Evolutionary conservation across 139 green algal species (phyloP).

Genomic region (Coccomyxa sp.): DNA sequence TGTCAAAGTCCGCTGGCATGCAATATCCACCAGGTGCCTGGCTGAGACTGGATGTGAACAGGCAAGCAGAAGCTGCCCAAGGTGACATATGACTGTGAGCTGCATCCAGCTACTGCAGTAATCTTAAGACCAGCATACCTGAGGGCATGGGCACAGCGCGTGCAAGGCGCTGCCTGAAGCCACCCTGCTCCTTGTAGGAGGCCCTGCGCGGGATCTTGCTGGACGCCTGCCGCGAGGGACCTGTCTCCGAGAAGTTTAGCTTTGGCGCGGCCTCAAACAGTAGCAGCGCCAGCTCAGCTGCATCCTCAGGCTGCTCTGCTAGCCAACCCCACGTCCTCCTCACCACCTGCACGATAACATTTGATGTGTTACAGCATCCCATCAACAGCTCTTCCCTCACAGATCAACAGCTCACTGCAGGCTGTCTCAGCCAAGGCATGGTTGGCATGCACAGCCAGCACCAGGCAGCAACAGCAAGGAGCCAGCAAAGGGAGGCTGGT

Average conservation of each 20-base stretch:
- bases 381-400: too few relatives aligned
- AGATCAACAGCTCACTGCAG: too few relatives aligned
- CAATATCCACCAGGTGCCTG: too few relatives aligned
- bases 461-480: too few relatives aligned
- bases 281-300: slow-evolving; percentile 60
- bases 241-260: slow-evolving; percentile 26
- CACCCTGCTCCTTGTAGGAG: slow-evolving; percentile 15
- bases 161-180: slow-evolving; percentile 18
- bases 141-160: slow-evolving; percentile 31
- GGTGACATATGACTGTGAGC: neutral
- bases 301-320: slow-evolving; percentile 40
- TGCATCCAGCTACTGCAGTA: too few relatives aligned
- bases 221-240: neutral
- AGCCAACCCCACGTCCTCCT: slow-evolving; percentile 21
- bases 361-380: neutral
- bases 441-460: neutral
- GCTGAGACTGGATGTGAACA: neutral
- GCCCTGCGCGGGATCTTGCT: slow-evolving; percentile 2
- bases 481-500: too few relatives aligned
- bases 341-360: slow-evolving; percentile 4
- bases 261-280: slow-evolving; percentile 51
- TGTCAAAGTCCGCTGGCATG: too few relatives aligned
- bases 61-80: neutral
- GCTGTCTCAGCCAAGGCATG: too few relatives aligned
- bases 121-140: slow-evolving; percentile 12